phyloP scores from a whole-genome alignment of 306 rosid species.

The Prunus fruticosa region DNA sequence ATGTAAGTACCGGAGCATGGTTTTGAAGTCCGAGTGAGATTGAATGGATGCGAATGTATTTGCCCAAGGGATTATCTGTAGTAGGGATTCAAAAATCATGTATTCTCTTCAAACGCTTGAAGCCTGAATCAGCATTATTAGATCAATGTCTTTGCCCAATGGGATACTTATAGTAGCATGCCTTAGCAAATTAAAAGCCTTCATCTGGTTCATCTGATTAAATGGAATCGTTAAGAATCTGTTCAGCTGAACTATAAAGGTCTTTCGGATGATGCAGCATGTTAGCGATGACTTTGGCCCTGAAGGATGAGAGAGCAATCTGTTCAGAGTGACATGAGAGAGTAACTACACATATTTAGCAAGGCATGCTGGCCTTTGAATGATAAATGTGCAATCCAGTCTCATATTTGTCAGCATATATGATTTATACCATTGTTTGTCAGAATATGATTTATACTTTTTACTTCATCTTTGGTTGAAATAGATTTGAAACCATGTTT shows the following conservation, averaged over 20 bases:
- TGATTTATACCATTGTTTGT: background rate
- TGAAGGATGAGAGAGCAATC: no score
- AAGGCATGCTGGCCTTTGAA: no score
- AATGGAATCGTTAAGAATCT: background rate
- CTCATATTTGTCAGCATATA: background rate
- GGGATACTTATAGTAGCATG: background rate
- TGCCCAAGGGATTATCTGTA: background rate
- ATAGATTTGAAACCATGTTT: conserved; percentile 7
- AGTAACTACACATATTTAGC: no score
- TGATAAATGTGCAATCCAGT: background rate
- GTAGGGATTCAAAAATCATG: background rate
- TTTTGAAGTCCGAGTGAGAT: background rate
- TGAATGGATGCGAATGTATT: background rate
- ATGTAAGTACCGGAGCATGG: background rate
- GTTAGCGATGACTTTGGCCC: no score
- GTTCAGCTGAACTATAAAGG: no score
- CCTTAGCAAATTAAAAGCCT: background rate
- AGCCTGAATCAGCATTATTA: background rate
- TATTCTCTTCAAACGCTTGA: background rate
- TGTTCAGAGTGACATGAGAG: no score
- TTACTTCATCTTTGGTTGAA: background rate
- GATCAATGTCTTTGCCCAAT: background rate
- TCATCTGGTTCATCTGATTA: background rate
- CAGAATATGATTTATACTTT: background rate
- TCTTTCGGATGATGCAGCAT: no score